Conservation (phyloP, 305 asterid species). For the Ilex paraguariensis region DNA sequence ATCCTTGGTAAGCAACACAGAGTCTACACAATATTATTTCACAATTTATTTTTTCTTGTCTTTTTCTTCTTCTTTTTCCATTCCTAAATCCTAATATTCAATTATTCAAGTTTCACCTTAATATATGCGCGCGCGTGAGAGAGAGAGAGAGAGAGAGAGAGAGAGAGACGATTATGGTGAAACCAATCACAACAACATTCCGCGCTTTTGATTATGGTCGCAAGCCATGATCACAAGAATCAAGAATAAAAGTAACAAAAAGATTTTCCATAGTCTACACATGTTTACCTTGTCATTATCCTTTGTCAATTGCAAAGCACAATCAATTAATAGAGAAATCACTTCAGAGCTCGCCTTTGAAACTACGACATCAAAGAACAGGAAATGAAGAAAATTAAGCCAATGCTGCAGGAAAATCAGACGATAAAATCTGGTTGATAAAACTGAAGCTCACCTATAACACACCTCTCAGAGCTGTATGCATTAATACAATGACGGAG, state of each 20-base stretch:
- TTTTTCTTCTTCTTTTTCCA: too few relatives aligned
- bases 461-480: constrained; percentile 41
- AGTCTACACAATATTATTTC: too few relatives aligned
- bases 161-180: too few relatives aligned
- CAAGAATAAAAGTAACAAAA: not conserved
- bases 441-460: constrained; percentile 30
- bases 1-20: too few relatives aligned
- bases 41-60: too few relatives aligned
- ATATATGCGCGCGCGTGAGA: too few relatives aligned
- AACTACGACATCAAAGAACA: constrained; percentile 36
- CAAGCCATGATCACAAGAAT: not conserved
- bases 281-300: constrained; percentile 88
- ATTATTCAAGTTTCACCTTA: too few relatives aligned
- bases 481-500: constrained; percentile 56
- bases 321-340: constrained; percentile 52
- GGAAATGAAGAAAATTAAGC: constrained; percentile 23
- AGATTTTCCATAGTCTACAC: not conserved
- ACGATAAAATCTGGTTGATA: constrained; percentile 12
- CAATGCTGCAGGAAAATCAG: constrained; percentile 16
- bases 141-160: too few relatives aligned
- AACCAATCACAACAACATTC: not conserved
- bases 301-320: constrained; percentile 64
- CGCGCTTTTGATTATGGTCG: not conserved
- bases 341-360: constrained; percentile 39
- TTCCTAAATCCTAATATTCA: too few relatives aligned